phyloP scores from a whole-genome alignment of 2,329 filamentous ascomycete species.

The Achaetomium macrosporum region DNA sequence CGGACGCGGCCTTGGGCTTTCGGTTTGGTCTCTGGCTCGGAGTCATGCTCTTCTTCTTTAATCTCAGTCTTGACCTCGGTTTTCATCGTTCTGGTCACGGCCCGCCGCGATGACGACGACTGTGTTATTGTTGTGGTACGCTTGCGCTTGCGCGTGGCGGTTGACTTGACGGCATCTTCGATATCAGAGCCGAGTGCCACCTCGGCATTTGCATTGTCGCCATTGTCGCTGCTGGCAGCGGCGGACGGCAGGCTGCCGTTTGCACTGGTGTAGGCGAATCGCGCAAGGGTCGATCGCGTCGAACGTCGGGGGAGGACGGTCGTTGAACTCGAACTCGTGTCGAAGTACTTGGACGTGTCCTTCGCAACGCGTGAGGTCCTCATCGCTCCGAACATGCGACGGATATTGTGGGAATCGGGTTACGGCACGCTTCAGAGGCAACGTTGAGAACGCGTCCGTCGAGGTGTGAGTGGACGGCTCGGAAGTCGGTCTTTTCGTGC shows the following conservation, averaged over 20 bases:
- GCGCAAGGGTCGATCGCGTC: constrained; percentile 44
- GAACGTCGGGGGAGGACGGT: constrained; percentile 37
- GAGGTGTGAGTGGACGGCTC: no score
- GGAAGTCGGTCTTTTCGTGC: neutral
- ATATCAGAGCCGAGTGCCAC: constrained; percentile 27
- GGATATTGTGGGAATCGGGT: neutral
- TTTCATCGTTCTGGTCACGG: neutral
- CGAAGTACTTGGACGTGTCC: constrained; percentile 53
- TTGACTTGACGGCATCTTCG: constrained; percentile 29
- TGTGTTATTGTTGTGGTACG: constrained; percentile 17
- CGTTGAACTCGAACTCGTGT: constrained; percentile 40
- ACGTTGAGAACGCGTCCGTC: neutral
- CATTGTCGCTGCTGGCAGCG: constrained; percentile 13
- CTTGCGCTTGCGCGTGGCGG: constrained; percentile 29
- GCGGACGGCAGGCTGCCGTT: constrained; percentile 8
- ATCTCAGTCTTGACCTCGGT: constrained; percentile 9
- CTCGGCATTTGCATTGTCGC: constrained; percentile 5
- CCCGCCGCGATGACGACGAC: neutral
- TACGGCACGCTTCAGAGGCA: no score
- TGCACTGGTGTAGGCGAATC: constrained; percentile 37
- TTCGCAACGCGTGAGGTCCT: constrained; percentile 52
- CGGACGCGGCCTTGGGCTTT: constrained; percentile 27
- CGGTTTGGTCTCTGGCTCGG: neutral
- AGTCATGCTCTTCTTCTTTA: constrained; percentile 7
- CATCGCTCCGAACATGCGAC: constrained; percentile 34